Conservation (phyloP, 1,284 basidiomycete species). For the Cryptococcus sp. region DNA sequence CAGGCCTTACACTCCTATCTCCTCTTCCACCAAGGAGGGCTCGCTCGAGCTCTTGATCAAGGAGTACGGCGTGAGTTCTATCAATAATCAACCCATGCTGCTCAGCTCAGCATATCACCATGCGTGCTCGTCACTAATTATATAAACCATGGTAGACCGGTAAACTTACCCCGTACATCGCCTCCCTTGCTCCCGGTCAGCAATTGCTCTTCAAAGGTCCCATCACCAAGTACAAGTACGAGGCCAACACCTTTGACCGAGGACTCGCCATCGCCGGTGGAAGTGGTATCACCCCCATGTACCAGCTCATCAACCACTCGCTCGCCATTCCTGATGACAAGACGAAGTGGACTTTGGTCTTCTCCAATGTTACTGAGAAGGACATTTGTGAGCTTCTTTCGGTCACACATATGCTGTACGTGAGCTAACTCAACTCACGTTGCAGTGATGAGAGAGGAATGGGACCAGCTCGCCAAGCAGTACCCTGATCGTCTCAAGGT, state of each 20-base stretch:
- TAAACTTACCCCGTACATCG: constrained; percentile 76
- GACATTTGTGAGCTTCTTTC: constrained; percentile 65
- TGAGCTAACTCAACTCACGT: not conserved
- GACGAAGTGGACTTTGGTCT: constrained; percentile 92
- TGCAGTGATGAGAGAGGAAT: constrained; percentile 70
- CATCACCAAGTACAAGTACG: constrained; percentile 77
- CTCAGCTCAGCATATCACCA: not conserved
- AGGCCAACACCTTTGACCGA: constrained; percentile 80
- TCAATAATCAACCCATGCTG: too few species aligned
- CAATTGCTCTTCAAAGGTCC: constrained; percentile 87
- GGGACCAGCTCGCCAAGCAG: constrained; percentile 71
- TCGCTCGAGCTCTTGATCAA: constrained; percentile 84
- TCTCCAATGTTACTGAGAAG: constrained; percentile 83
- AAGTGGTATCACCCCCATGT: constrained; percentile 57
- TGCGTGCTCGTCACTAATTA: not conserved
- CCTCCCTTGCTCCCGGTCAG: constrained; percentile 72
- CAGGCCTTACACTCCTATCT: constrained; percentile 79
- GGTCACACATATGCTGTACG: not conserved
- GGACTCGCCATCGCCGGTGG: constrained; percentile 84
- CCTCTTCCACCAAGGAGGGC: constrained; percentile 68
- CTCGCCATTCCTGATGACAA: constrained; percentile 74
- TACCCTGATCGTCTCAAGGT: constrained; percentile 71
- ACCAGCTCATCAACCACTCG: constrained; percentile 68
- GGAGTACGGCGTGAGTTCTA: constrained; percentile 57
- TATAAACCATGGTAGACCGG: constrained; percentile 57